phyloP scores from a whole-genome alignment of 2,329 filamentous ascomycete species.

The Alternaria sp. region DNA sequence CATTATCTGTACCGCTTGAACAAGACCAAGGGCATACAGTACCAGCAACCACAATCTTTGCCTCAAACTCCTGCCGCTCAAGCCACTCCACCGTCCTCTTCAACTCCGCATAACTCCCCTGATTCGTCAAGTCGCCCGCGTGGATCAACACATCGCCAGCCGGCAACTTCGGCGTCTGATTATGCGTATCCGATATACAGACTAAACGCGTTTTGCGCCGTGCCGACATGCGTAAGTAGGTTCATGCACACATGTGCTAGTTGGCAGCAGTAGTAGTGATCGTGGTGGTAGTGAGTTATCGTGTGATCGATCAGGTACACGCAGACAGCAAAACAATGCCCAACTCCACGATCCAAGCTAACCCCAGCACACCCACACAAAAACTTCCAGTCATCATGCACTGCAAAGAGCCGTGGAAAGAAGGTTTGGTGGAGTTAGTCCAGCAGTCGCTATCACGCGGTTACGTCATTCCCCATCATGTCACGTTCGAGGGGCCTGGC shows the following conservation, averaged over 20 bases:
- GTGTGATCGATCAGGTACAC: not conserved
- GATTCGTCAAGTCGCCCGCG: constrained; percentile 78
- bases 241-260: not conserved
- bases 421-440: not conserved
- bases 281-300: not conserved
- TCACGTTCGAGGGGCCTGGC: not conserved
- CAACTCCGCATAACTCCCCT: constrained; percentile 65
- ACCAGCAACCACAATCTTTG: constrained; percentile 75
- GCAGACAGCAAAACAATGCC: not conserved
- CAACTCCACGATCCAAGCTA: not conserved
- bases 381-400: not conserved
- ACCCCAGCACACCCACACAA: not conserved
- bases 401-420: not conserved
- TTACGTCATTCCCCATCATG: not conserved
- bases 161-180: constrained; percentile 68
- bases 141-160: constrained; percentile 77
- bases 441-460: not conserved
- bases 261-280: not conserved
- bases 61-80: constrained; percentile 69
- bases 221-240: not conserved
- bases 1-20: not conserved
- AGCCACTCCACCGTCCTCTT: constrained; percentile 69
- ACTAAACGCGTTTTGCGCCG: constrained; percentile 65
- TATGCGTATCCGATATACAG: constrained; percentile 80
- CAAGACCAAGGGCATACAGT: constrained; percentile 13